Conservation (phyloP, 164 flowering plant genomes). For the Buxus sempervirens region DNA sequence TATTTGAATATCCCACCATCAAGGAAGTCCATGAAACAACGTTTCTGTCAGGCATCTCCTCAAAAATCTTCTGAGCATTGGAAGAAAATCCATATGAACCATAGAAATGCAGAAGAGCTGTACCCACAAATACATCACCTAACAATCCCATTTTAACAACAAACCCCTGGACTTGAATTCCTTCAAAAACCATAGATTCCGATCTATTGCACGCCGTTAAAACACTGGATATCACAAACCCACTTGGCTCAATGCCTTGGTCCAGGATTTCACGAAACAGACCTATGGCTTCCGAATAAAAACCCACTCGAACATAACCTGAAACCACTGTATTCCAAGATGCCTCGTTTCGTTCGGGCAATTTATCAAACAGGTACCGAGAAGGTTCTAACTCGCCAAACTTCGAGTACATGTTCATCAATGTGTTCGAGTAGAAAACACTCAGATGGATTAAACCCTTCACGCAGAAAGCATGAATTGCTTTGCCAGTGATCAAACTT, state of each 20-base stretch:
- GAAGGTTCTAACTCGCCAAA: conserved; percentile 42
- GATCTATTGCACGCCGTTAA: conserved; percentile 58
- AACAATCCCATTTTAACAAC: conserved; percentile 49
- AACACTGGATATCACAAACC: conserved; percentile 56
- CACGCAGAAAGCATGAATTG: conserved; percentile 55
- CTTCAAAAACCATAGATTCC: conserved; percentile 36
- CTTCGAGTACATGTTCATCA: conserved; percentile 59
- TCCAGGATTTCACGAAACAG: conserved; percentile 50
- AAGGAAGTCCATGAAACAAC: conserved; percentile 86
- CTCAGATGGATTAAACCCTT: conserved; percentile 32
- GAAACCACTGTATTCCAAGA: conserved; percentile 82
- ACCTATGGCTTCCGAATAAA: conserved; percentile 30
- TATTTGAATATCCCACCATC: conserved; percentile 58
- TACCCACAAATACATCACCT: conserved; percentile 65
- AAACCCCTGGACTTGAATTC: conserved; percentile 60
- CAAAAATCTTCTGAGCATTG: conserved; percentile 40
- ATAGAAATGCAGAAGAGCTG: conserved; percentile 74
- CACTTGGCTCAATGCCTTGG: conserved; percentile 40
- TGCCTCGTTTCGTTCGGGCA: conserved; percentile 55
- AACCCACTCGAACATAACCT: conserved; percentile 48
- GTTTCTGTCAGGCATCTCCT: conserved; percentile 63
- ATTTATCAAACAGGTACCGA: conserved; percentile 51
- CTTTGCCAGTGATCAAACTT: conserved; percentile 37
- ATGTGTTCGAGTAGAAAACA: conserved; percentile 50
- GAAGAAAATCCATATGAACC: conserved; percentile 40